Conservation (phyloP, 1,284 basidiomycete species). For the Clitocybe nebularis region DNA sequence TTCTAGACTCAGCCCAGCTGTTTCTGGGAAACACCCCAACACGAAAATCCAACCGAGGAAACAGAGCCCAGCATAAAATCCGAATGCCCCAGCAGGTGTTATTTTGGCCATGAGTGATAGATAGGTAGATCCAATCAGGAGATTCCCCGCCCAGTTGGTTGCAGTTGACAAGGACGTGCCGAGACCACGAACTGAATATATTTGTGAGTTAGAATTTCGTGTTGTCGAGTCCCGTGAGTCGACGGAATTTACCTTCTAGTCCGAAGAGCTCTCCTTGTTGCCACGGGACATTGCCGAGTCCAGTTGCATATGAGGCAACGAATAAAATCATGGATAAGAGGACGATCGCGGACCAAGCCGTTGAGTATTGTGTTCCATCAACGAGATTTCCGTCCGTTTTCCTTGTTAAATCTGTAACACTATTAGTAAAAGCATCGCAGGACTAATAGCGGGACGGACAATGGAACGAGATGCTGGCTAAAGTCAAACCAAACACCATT, state of each 20-base stretch:
- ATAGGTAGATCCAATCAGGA: conserved; percentile 77
- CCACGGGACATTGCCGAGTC: conserved; percentile 79
- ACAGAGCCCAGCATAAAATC: conserved; percentile 77
- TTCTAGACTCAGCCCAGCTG: conserved; percentile 71
- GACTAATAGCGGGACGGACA: conserved; percentile 43
- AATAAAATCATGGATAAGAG: conserved; percentile 78
- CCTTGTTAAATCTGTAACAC: conserved; percentile 56
- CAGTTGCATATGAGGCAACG: conserved; percentile 79
- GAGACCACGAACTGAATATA: conserved; percentile 77
- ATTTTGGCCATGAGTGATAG: conserved; percentile 74
- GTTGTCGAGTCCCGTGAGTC: not conserved
- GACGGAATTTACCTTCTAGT: conserved; percentile 51
- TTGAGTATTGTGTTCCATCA: conserved; percentile 61
- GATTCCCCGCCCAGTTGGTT: conserved; percentile 78
- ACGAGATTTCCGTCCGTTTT: conserved; percentile 65
- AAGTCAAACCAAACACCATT: conserved; percentile 69
- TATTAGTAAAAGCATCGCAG: not conserved
- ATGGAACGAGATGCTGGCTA: conserved; percentile 74
- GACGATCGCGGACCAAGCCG: conserved; percentile 65
- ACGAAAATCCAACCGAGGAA: conserved; percentile 70
- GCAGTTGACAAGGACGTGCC: conserved; percentile 79
- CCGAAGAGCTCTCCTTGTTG: conserved; percentile 83
- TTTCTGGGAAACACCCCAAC: conserved; percentile 72
- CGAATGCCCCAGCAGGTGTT: conserved; percentile 77
- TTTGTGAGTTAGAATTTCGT: not conserved